Percentiles rank a stretch among this genome's conserved stretches.
Evolutionary conservation across 805 yeast species (phyloP).

Genomic region (Cyberlindnera misumaiensis): DNA sequence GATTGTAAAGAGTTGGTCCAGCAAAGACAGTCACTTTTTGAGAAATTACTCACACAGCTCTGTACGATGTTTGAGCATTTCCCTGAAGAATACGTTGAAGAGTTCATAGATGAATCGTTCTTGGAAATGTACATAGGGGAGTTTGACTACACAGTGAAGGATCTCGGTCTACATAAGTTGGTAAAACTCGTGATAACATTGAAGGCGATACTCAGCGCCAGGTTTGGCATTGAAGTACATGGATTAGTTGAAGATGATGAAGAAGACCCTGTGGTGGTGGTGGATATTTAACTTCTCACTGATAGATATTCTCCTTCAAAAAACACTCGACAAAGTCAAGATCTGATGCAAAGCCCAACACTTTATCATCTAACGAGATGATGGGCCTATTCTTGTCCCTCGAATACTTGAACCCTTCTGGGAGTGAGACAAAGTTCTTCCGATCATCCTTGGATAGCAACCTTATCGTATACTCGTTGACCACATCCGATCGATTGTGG

Average conservation of each 20-base stretch:
- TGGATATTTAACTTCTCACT: conserved; percentile 7
- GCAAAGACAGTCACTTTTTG: conserved; percentile 22
- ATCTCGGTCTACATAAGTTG: conserved; percentile 11
- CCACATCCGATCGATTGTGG: conserved; percentile 4
- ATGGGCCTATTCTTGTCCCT: conserved; percentile 15
- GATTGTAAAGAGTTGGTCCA: conserved; percentile 27
- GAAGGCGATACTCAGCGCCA: conserved; percentile 8
- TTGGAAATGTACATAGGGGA: conserved; percentile 14
- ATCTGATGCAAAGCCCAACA: conserved; percentile 11
- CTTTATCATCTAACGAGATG: conserved; percentile 10
- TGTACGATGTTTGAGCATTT: conserved; percentile 31
- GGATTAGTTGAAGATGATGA: conserved; percentile 20
- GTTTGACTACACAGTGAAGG: conserved; percentile 22
- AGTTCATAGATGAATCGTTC: conserved; percentile 23
- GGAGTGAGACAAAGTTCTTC: conserved; percentile 2
- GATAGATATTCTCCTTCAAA: conserved; percentile 19
- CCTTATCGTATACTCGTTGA: conserved; percentile 11
- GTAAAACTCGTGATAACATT: conserved; percentile 12
- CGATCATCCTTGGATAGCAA: conserved; percentile 11
- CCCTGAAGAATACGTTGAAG: conserved; percentile 39
- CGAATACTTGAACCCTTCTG: conserved; percentile 13
- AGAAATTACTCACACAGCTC: conserved; percentile 27
- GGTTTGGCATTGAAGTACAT: conserved; percentile 13
- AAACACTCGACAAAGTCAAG: conserved; percentile 6
- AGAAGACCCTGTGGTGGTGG: conserved; percentile 21